phyloP scores from a whole-genome alignment of 352 stramenopile genomes.

The Globisporangium irregulare region DNA sequence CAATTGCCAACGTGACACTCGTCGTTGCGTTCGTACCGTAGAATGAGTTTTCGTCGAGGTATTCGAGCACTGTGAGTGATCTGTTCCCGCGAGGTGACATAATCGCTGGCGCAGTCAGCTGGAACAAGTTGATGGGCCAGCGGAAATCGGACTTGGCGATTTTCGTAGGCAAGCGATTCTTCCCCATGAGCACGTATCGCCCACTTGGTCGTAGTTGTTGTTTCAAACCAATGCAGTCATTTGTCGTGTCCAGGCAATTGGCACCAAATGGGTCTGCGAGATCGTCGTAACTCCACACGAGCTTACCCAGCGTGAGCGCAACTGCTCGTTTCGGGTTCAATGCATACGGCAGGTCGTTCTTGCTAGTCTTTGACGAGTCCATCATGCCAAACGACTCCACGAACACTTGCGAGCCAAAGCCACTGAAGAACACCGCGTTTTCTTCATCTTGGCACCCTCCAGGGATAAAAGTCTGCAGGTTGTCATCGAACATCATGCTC shows the following conservation, averaged over 20 bases:
- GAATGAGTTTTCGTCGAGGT: neutral
- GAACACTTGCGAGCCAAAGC: conserved; percentile 17
- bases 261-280: conserved; percentile 22
- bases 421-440: conserved; percentile 19
- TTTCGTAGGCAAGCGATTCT: neutral
- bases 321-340: conserved; percentile 23
- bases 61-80: conserved; percentile 13
- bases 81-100: conserved; percentile 12
- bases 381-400: conserved; percentile 9
- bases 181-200: conserved; percentile 17
- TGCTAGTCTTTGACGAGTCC: neutral
- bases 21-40: neutral
- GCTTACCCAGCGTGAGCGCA: conserved; percentile 31
- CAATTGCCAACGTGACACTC: neutral
- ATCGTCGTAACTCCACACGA: conserved; percentile 37
- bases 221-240: conserved; percentile 29
- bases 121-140: conserved; percentile 17
- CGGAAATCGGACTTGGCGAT: conserved; percentile 15
- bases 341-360: conserved; percentile 7
- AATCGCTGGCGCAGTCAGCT: conserved; percentile 13
- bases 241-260: conserved; percentile 1
- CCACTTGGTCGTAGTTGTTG: conserved; percentile 15
- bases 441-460: conserved; percentile 15
- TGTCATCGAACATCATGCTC: neutral
- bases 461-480: conserved; percentile 14